A percentile compares a stretch with the other conserved stretches of the same genome.
These are phyloP conservation scores for Cercospora brassicicola DNA, from an alignment of 2,329 filamentous ascomycete species.

Conservation along the genomic window DNA sequence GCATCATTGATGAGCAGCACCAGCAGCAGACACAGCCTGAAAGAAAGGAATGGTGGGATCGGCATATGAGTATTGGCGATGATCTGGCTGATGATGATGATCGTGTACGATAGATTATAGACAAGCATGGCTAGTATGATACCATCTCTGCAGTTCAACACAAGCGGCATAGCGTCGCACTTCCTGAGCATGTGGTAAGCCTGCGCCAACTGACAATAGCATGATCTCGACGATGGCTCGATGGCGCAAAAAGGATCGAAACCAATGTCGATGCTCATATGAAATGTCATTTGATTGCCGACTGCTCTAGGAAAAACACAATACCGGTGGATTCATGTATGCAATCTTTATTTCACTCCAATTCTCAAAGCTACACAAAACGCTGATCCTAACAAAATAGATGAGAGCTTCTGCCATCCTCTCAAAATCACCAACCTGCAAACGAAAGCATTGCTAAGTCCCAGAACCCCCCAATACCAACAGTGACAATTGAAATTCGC, in stretches of 20 bases:
- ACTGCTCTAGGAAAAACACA: no score
- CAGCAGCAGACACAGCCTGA: conserved; percentile 7
- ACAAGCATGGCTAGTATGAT: not conserved
- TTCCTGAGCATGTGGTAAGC: not conserved
- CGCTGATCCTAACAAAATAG: not conserved
- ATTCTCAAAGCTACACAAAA: not conserved
- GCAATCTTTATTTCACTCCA: not conserved
- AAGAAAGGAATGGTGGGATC: conserved; percentile 36
- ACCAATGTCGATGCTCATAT: no score
- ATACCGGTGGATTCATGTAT: not conserved
- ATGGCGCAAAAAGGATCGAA: no score
- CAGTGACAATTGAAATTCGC: not conserved
- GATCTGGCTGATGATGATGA: conserved; percentile 19
- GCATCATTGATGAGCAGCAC: conserved; percentile 15
- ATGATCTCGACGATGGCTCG: no score
- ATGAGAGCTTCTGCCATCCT: not conserved
- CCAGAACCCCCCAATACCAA: not conserved
- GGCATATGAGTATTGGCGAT: conserved; percentile 25
- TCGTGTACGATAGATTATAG: conserved; percentile 13
- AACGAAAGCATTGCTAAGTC: not conserved
- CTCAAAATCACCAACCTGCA: not conserved
- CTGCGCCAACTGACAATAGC: no score
- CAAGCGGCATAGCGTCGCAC: not conserved
- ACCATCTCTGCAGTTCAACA: not conserved
- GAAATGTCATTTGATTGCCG: no score